Base-by-base conservation (phyloP, 306 rosid species). In the Casuarina glauca region DNA sequence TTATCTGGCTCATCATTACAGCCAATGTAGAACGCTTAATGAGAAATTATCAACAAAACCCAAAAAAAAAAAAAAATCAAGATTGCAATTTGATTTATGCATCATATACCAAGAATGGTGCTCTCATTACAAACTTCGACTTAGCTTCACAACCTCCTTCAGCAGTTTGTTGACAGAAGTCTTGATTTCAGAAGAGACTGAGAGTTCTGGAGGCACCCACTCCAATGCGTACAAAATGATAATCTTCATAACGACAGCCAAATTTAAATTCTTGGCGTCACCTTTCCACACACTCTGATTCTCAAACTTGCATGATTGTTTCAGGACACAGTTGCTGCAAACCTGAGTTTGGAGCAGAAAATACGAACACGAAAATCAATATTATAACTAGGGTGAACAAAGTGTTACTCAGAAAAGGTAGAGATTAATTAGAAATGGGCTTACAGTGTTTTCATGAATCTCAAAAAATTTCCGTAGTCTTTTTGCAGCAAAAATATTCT, bases 111-210 rank as follows among this genome's bases (percentile, higher is more conserved):
- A 4, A 43, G 69, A 57, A 12, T 11, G 9, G 15, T 75, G 53
- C 48, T 67, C 39, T 82, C 75, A 64, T 78, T 78, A 72, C 64
- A 75, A 46, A 52, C 83, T 86, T 75, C 75, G 61, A 74, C 95
- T 90, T 74, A 88, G 86, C 76, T 86, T 88, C 86, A 90, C 52
- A 74, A 82, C 72, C 83, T 92, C 93, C 54, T 89, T 83, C 55
- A 92, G 85, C 87, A 92, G 73, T 68, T 83, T 85, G 77, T 83
- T 75, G 35, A 89, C 81, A 0, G 89, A 83, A 41, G 75, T 73
- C 72, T 88, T 89, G 7, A 89, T 39, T 26, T 84, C 85, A 26
- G 83, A 80, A 3, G 93, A 82, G 72, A 94, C 86, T 72, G 53
- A 75, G 67, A 94, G 88, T 74, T 82, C 73, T 13, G 86, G 82